Conservation (phyloP, 345 rosid species). For the Raphanus sativus region DNA sequence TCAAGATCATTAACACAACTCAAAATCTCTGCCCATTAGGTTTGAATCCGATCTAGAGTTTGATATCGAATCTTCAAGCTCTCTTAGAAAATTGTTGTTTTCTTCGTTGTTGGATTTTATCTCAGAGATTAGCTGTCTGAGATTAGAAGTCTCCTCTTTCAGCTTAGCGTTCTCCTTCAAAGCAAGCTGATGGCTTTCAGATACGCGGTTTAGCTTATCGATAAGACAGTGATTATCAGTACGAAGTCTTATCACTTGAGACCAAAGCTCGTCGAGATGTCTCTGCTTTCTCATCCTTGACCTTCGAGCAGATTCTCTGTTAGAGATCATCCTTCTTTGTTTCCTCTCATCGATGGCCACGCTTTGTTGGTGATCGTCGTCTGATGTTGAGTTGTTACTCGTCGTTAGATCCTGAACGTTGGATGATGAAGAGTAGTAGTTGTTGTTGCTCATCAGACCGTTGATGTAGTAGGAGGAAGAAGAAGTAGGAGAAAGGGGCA, state of each 20-base stretch:
- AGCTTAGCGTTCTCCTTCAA: conserved; percentile 74
- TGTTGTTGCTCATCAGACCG: conserved; percentile 39
- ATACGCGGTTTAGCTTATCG: conserved; percentile 62
- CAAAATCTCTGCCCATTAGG: conserved; percentile 17
- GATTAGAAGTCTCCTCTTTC: conserved; percentile 77
- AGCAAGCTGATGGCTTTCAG: conserved; percentile 61
- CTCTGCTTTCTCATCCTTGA: conserved; percentile 95
- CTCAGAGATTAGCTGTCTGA: conserved; percentile 64
- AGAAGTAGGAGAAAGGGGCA: conserved; percentile 42
- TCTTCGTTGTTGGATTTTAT: conserved; percentile 40
- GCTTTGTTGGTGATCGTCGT: conserved; percentile 64
- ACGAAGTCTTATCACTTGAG: conserved; percentile 75
- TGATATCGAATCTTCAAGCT: conserved; percentile 55
- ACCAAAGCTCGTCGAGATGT: conserved; percentile 93
- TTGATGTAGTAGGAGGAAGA: conserved; percentile 44
- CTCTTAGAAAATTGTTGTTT: conserved; percentile 51
- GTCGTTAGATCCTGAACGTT: conserved; percentile 41
- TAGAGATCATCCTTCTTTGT: conserved; percentile 91
- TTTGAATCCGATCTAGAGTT: conserved; percentile 33
- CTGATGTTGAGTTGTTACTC: conserved; percentile 81
- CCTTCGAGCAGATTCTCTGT: conserved; percentile 94
- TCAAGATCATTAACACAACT: conserved; percentile 27
- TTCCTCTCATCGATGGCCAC: conserved; percentile 78
- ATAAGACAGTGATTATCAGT: conserved; percentile 67
- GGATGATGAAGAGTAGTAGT: conserved; percentile 42